phyloP scores from a whole-genome alignment of 352 stramenopile genomes.

The Phytopythium litorale region DNA sequence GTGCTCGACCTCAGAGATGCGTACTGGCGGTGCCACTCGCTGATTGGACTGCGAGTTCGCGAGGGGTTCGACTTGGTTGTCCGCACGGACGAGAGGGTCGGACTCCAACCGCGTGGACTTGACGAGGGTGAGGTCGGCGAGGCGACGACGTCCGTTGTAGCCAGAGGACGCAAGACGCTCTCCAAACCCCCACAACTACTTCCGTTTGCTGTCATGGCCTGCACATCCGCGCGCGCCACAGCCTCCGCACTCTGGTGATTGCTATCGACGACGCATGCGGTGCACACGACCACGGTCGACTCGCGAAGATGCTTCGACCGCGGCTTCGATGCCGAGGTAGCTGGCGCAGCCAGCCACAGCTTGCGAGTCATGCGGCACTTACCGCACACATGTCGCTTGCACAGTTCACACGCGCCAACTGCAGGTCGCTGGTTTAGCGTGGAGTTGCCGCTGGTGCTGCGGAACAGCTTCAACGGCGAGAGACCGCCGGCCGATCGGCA shows the following conservation, averaged over 20 bases:
- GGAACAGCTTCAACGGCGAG: constrained; percentile 10
- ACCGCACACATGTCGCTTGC: constrained; percentile 24
- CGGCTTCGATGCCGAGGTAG: background rate
- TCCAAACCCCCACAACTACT: background rate
- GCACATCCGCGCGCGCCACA: constrained; percentile 1
- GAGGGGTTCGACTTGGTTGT: background rate
- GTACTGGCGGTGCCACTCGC: constrained; percentile 2
- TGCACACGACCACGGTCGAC: constrained; percentile 6
- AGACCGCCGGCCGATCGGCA: constrained; percentile 5
- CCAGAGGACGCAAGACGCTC: background rate
- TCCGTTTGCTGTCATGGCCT: background rate
- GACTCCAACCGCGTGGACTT: no score
- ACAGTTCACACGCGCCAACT: constrained; percentile 21
- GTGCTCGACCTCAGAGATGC: background rate
- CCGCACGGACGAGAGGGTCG: background rate
- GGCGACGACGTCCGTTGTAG: background rate
- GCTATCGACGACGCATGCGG: constrained; percentile 1
- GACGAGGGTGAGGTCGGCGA: background rate
- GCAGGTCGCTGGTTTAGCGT: background rate
- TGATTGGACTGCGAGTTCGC: background rate
- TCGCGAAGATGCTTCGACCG: constrained; percentile 23
- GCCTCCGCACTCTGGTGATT: background rate
- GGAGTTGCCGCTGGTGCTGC: background rate
- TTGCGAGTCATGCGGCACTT: constrained; percentile 35
- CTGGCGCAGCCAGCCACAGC: background rate